A percentile compares a stretch with the other conserved stretches of the same genome.
phyloP scores from a whole-genome alignment of 2,329 filamentous ascomycete genomes.

The Chaetomium globosum region DNA sequence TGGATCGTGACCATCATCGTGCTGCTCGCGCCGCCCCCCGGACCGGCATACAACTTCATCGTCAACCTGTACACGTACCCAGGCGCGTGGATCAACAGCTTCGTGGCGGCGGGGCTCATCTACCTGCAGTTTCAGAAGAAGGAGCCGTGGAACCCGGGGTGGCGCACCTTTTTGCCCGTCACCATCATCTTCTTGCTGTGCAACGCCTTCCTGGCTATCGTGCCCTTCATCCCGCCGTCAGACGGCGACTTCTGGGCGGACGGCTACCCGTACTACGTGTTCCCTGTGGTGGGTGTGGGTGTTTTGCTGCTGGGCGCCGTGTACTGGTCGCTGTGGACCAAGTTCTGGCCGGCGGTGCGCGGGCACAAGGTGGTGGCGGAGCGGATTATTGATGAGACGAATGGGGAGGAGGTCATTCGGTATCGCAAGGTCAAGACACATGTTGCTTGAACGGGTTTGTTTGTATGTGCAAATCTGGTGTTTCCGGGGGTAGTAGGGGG shows the following conservation, averaged over 20 bases:
- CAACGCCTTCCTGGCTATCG: constrained; percentile 56
- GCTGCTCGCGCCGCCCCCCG: constrained; percentile 66
- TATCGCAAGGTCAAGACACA: neutral
- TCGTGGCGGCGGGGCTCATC: constrained; percentile 55
- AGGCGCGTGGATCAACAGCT: constrained; percentile 56
- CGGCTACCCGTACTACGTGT: constrained; percentile 59
- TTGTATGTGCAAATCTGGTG: neutral
- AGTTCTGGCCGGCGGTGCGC: constrained; percentile 52
- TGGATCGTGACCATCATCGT: constrained; percentile 67
- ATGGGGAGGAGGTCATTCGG: constrained; percentile 43
- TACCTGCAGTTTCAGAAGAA: constrained; percentile 54
- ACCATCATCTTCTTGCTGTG: constrained; percentile 53
- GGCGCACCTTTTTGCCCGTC: constrained; percentile 54
- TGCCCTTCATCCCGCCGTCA: constrained; percentile 58
- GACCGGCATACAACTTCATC: constrained; percentile 70
- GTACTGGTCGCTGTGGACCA: constrained; percentile 59
- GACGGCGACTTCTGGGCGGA: constrained; percentile 50
- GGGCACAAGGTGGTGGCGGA: constrained; percentile 55
- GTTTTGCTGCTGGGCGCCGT: constrained; percentile 54
- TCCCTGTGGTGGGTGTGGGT: constrained; percentile 57
- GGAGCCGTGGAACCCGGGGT: constrained; percentile 57
- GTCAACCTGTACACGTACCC: constrained; percentile 60
- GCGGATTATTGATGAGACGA: constrained; percentile 44
- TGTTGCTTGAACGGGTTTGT: neutral
- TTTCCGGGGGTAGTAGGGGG: neutral